Base-by-base conservation (phyloP, 352 stramenopile genomes). In the Aphanomyces cochlioides region DNA sequence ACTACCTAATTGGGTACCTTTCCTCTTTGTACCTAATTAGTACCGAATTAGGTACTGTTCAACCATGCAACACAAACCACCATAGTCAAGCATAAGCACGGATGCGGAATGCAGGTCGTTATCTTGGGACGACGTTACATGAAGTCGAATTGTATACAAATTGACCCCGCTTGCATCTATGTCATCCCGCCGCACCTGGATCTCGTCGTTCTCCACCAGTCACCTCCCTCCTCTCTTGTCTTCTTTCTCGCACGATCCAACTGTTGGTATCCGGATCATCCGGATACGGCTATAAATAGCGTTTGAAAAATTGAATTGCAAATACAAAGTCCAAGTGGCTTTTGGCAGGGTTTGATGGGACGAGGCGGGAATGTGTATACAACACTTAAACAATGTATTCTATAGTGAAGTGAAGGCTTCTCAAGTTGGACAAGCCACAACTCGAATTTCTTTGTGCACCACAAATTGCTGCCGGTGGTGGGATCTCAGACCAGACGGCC, bases 401-500 rank as follows among this genome's bases (percentile, higher is more conserved):
- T 61, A 70, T 70, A 70, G 38, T 63, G 21, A 47, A 28, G 28
- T 28, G 28, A 28, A 28, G 28, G 28, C 28, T 28, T 28, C 28
- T 28, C 28, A 28, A 28, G 28, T 28, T 28, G 64, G 47, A 70
- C 64, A 63, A 61, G 64, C 28, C 28, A 28, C 28, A 63, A 61
- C 53, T 70, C 47, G 64, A 70, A 70, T 70, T 70, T 70, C 64
- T 70, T 70, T 70, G 64, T 70, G 41, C 38, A 70, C 64, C 64
- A 70, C 64, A 70, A 61, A 70, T 59, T 59, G 54, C 37, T 50
- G 50, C 37, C 59, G n/a, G 21, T 47, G 47, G 54, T n/a, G 28
- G 37, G 54, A 37, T 37, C 50, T 28, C 28, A 28, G 34, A 40
- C 28, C 54, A 61, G 19, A 45, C 21, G 8, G 43, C 54, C 28